phyloP scores from a whole-genome alignment of 352 stramenopile genomes.

The Pythium biforme region DNA sequence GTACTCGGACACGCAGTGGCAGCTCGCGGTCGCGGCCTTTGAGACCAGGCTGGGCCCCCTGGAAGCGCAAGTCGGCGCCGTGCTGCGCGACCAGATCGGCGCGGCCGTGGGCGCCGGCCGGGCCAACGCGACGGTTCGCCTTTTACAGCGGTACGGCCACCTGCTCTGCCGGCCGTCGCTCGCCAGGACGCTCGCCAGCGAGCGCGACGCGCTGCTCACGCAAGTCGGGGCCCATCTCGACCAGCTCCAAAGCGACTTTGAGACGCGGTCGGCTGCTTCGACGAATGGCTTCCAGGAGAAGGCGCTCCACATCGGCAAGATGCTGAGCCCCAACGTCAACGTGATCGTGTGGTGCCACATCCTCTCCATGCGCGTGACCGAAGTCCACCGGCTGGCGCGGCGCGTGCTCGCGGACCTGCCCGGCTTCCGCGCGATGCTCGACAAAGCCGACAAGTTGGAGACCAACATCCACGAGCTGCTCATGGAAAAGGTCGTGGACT shows the following conservation, averaged over 20 bases:
- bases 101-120: constrained; percentile 43
- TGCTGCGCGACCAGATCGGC: constrained; percentile 77
- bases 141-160: constrained; percentile 86
- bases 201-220: constrained; percentile 87
- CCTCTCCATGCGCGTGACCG: constrained; percentile 51
- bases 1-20: constrained; percentile 88
- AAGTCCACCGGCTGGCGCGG: constrained; percentile 47
- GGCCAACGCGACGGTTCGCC: constrained; percentile 57
- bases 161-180: constrained; percentile 82
- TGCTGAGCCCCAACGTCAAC: constrained; percentile 80
- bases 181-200: constrained; percentile 62
- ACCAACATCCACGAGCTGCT: constrained; percentile 62
- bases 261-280: constrained; percentile 35
- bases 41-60: constrained; percentile 79
- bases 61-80: constrained; percentile 77
- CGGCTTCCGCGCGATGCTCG: constrained; percentile 47
- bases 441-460: constrained; percentile 56
- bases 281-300: constrained; percentile 1
- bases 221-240: constrained; percentile 86
- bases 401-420: constrained; percentile 69
- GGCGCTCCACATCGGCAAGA: constrained; percentile 70
- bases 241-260: constrained; percentile 87
- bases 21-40: constrained; percentile 66
- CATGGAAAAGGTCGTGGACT: constrained; percentile 81
- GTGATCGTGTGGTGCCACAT: constrained; percentile 85